These are phyloP conservation scores for Phytophthora foliorum DNA, from an alignment of 352 stramenopile genomes.

Conservation along the genomic window DNA sequence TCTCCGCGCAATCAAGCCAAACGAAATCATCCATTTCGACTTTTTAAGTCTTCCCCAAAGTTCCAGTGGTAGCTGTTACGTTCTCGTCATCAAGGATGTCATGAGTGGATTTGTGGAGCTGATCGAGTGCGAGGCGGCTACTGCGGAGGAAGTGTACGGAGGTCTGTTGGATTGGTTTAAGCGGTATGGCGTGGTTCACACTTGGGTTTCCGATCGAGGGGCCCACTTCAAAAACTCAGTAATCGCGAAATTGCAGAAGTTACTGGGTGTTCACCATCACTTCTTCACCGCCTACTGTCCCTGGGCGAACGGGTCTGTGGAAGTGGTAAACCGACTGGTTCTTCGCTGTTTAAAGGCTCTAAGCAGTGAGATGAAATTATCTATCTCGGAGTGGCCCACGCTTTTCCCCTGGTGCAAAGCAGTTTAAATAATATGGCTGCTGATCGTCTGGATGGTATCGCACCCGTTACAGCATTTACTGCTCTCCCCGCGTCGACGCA, in stretches of 20 bases:
- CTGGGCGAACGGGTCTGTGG: background rate
- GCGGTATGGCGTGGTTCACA: background rate
- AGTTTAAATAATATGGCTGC: background rate
- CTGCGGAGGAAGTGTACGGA: background rate
- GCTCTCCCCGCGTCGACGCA: background rate
- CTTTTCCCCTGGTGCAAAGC: background rate
- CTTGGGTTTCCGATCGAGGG: conserved; percentile 39
- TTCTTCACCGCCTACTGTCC: background rate
- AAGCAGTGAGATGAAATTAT: background rate
- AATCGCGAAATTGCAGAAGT: conserved; percentile 25
- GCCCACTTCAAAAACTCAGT: conserved; percentile 46
- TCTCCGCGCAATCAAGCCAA: conserved; percentile 40
- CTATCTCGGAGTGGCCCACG: background rate
- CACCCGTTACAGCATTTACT: background rate
- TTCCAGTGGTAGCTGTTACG: conserved; percentile 11
- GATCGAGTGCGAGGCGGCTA: conserved; percentile 18
- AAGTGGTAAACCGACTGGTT: background rate
- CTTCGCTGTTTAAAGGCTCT: background rate
- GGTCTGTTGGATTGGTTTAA: conserved; percentile 32
- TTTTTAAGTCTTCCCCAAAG: conserved; percentile 32
- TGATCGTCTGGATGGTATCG: background rate
- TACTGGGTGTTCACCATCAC: background rate
- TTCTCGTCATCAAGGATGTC: conserved; percentile 45
- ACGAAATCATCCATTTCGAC: conserved; percentile 51
- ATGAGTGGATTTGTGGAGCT: conserved; percentile 42